Evolutionary conservation across 345 rosid species (phyloP).

Genomic region (Euphorbia lathyris): DNA sequence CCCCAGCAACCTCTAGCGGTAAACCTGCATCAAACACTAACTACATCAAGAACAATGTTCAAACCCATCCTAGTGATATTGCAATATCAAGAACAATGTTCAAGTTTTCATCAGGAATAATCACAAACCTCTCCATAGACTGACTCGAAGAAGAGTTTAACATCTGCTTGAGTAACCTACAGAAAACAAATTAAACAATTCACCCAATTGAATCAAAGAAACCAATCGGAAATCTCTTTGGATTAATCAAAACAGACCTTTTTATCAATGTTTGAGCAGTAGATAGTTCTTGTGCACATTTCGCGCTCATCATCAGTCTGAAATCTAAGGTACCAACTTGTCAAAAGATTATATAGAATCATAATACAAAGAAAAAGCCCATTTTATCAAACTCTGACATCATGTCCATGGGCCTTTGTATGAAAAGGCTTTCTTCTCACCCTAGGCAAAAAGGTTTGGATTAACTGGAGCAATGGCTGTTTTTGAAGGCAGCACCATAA

Average conservation of each 20-base stretch:
- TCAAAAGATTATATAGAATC: too few relatives aligned
- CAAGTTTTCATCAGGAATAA: too few relatives aligned
- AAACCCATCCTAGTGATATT: not conserved
- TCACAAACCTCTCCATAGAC: slow-evolving; percentile 80
- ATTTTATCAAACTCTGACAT: too few relatives aligned
- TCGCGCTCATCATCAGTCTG: slow-evolving; percentile 97
- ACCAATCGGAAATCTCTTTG: not conserved
- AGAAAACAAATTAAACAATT: slow-evolving; percentile 26
- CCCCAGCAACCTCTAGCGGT: slow-evolving; percentile 88
- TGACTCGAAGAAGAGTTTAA: slow-evolving; percentile 78
- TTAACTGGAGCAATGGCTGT: slow-evolving; percentile 99
- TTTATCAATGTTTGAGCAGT: slow-evolving; percentile 94
- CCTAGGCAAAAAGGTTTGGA: slow-evolving; percentile 93
- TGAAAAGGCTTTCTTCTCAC: slow-evolving; percentile 41
- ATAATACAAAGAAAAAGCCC: too few relatives aligned
- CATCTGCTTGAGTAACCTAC: slow-evolving; percentile 79
- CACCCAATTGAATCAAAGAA: slow-evolving; percentile 6
- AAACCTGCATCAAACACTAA: slow-evolving; percentile 56
- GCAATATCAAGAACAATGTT: too few relatives aligned
- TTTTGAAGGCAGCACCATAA: slow-evolving; percentile 93
- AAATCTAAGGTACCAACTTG: slow-evolving; percentile 19
- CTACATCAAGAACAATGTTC: slow-evolving; percentile 2
- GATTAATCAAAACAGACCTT: too few relatives aligned
- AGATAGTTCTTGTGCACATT: slow-evolving; percentile 96
- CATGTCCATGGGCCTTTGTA: too few relatives aligned